These are phyloP conservation scores for Trichoderma virens DNA, from an alignment of 495 filamentous ascomycete species.

Conservation along the genomic window DNA sequence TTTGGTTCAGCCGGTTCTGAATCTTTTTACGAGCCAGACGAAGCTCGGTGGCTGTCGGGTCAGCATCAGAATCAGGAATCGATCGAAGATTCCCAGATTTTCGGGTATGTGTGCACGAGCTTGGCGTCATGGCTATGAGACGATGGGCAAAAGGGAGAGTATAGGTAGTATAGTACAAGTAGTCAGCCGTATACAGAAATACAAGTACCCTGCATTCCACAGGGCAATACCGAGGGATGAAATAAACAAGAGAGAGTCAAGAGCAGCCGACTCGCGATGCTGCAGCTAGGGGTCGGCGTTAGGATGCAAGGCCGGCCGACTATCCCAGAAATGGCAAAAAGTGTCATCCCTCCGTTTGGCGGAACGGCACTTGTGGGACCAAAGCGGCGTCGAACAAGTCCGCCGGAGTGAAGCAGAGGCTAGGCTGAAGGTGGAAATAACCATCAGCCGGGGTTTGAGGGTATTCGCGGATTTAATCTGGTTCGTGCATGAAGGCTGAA, in stretches of 20 bases:
- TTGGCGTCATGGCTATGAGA: no score
- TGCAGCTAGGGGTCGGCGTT: background rate
- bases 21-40: constrained; percentile 20
- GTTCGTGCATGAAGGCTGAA: background rate
- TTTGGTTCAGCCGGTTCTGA: constrained; percentile 36
- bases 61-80: background rate
- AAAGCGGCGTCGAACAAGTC: background rate
- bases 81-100: background rate
- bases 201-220: no score
- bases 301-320: background rate
- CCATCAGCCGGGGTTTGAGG: background rate
- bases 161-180: no score
- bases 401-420: background rate
- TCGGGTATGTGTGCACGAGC: no score
- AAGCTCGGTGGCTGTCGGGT: background rate
- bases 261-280: background rate
- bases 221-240: no score
- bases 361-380: background rate
- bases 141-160: no score
- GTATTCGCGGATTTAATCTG: background rate
- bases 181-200: no score
- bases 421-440: background rate
- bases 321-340: background rate
- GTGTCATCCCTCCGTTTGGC: background rate
- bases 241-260: no score